phyloP scores from a whole-genome alignment of 495 filamentous ascomycete species.

The Penicillium dipodomyicola region DNA sequence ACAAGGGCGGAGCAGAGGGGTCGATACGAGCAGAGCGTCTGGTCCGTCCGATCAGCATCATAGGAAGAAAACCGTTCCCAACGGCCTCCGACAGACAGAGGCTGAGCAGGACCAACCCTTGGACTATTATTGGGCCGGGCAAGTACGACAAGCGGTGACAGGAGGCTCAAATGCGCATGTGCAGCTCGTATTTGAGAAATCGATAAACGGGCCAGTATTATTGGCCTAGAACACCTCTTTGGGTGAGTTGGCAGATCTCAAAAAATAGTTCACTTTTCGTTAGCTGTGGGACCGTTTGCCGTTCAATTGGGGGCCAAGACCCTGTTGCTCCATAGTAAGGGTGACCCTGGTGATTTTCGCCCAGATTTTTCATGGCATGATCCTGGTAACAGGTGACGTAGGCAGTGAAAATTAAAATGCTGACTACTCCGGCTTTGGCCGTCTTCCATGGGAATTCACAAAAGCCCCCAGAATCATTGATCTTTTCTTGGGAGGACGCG shows the following conservation, averaged over 20 bases:
- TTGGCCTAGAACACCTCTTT: not conserved
- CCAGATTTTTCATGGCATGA: not conserved
- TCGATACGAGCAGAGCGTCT: not conserved
- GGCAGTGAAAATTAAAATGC: not conserved
- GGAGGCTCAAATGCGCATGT: conserved; percentile 3
- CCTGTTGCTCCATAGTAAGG: not conserved
- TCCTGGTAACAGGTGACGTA: conserved; percentile 6
- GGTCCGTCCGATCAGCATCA: not conserved
- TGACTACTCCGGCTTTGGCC: not conserved
- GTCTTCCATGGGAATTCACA: no score
- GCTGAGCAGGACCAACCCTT: not conserved
- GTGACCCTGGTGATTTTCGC: not conserved
- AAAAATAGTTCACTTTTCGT: conserved; percentile 1
- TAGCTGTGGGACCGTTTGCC: not conserved
- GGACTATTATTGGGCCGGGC: not conserved
- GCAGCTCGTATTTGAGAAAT: conserved; percentile 1
- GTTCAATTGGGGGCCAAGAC: conserved; percentile 3
- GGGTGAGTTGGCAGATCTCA: not conserved
- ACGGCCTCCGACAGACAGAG: conserved; percentile 1
- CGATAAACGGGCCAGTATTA: not conserved
- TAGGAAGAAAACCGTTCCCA: not conserved
- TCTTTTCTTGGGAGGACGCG: no score
- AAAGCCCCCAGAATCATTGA: no score
- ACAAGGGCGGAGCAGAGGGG: conserved; percentile 3
- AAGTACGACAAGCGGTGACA: conserved; percentile 1